A percentile compares a stretch with the other conserved stretches of the same genome.
These are phyloP conservation scores for Penicillium sp. DNA, from an alignment of 2,329 filamentous ascomycete genomes.

Conservation along the genomic window DNA sequence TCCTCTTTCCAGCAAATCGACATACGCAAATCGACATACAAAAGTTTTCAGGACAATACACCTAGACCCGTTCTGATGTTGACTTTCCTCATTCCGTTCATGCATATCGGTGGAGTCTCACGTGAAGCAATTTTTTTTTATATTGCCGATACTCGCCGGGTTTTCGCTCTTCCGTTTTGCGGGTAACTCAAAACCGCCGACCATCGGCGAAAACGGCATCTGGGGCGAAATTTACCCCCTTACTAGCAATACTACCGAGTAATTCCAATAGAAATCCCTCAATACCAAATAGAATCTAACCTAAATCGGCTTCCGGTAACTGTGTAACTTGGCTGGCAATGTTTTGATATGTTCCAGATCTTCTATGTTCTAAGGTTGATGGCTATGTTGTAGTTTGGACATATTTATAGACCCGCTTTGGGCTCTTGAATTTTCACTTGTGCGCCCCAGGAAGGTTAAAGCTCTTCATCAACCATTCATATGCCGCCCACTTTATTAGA, in stretches of 20 bases:
- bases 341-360: background rate
- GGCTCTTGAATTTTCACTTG: background rate
- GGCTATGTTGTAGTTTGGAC: background rate
- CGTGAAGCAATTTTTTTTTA: conserved; percentile 27
- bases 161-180: conserved; percentile 29
- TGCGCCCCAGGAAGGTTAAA: conserved; percentile 27
- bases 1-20: conserved; percentile 10
- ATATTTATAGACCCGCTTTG: background rate
- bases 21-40: conserved; percentile 8
- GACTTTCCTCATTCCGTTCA: conserved; percentile 5
- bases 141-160: conserved; percentile 35
- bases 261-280: conserved; percentile 31
- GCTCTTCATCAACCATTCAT: conserved; percentile 77
- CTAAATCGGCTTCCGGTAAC: conserved; percentile 25
- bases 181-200: conserved; percentile 30
- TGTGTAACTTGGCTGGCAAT: conserved; percentile 7
- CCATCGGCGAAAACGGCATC: conserved; percentile 28
- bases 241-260: conserved; percentile 29
- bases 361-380: background rate
- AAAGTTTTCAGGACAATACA: conserved; percentile 4
- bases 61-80: conserved; percentile 6
- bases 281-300: conserved; percentile 28
- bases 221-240: conserved; percentile 31
- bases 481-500: conserved; percentile 71
- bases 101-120: conserved; percentile 21